Evolutionary conservation across 2,329 filamentous ascomycete genomes (phyloP).

Genomic region (Monilinia fructicola): DNA sequence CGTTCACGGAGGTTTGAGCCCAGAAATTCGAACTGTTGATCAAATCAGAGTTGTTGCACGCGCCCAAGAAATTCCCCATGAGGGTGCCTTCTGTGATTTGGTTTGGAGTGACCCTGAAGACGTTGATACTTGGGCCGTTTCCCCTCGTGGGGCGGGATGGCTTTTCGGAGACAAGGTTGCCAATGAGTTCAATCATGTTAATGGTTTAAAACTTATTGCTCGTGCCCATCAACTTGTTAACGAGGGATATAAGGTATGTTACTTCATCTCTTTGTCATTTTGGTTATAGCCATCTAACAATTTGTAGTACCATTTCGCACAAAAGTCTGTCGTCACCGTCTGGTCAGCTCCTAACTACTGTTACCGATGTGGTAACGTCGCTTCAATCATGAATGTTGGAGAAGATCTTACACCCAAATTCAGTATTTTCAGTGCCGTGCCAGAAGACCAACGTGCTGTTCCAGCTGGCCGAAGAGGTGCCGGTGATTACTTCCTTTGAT

Average conservation of each 20-base stretch:
- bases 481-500: slow-evolving; percentile 65
- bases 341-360: slow-evolving; percentile 55
- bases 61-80: slow-evolving; percentile 74
- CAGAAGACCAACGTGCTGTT: slow-evolving; percentile 78
- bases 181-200: slow-evolving; percentile 76
- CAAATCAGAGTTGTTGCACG: slow-evolving; percentile 73
- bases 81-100: slow-evolving; percentile 74
- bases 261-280: not conserved
- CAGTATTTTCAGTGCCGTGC: slow-evolving; percentile 88
- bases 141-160: slow-evolving; percentile 63
- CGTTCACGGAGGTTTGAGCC: slow-evolving; percentile 69
- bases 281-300: slow-evolving; percentile 37
- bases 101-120: slow-evolving; percentile 76
- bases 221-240: slow-evolving; percentile 74
- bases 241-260: slow-evolving; percentile 66
- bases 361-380: slow-evolving; percentile 54
- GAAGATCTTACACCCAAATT: slow-evolving; percentile 86
- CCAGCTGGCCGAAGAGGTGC: slow-evolving; percentile 68
- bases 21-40: slow-evolving; percentile 72
- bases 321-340: slow-evolving; percentile 86
- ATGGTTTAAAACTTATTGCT: slow-evolving; percentile 68
- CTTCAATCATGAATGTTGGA: slow-evolving; percentile 84
- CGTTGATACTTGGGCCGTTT: slow-evolving; percentile 69
- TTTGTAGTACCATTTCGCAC: slow-evolving; percentile 80
- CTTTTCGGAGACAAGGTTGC: slow-evolving; percentile 62